A percentile compares a stretch with the other conserved stretches of the same genome.
Conservation (phyloP, 2,329 filamentous ascomycete species). For the Epichloe elymi region DNA sequence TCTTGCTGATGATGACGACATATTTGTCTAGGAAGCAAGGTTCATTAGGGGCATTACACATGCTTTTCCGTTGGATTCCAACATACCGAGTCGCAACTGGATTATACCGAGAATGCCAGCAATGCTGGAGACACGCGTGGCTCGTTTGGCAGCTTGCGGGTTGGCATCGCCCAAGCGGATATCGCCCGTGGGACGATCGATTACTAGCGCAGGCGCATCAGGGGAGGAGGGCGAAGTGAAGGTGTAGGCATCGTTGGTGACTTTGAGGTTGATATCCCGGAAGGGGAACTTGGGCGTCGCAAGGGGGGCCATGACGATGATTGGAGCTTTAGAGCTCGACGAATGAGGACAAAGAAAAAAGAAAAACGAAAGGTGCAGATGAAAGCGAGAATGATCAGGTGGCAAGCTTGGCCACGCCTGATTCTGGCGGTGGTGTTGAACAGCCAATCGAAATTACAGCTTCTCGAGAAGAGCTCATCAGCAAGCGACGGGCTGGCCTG, state of each 20-base stretch:
- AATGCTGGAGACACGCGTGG: conserved; percentile 70
- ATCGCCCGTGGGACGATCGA: conserved; percentile 88
- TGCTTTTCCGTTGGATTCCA: background rate
- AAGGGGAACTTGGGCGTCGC: conserved; percentile 48
- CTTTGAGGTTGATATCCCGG: conserved; percentile 93
- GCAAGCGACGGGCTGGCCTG: background rate
- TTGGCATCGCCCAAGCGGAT: conserved; percentile 72
- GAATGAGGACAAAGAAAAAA: background rate
- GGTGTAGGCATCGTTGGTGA: conserved; percentile 82
- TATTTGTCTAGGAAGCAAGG: conserved; percentile 58
- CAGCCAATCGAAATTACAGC: too few relatives aligned
- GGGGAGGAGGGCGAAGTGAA: conserved; percentile 94
- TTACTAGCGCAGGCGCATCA: conserved; percentile 71
- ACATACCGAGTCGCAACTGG: conserved; percentile 76
- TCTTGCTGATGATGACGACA: conserved; percentile 91
- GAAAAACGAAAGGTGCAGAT: background rate
- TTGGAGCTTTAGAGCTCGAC: background rate
- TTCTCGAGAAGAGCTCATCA: background rate
- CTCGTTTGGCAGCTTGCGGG: conserved; percentile 59
- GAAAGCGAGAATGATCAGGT: background rate
- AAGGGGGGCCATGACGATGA: conserved; percentile 22
- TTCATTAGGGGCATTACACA: background rate
- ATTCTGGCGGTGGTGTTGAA: background rate
- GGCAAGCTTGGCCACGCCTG: background rate
- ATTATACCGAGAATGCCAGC: conserved; percentile 90